Conservation (phyloP, 169 alveolate species). For the Plasmodium sp. region DNA sequence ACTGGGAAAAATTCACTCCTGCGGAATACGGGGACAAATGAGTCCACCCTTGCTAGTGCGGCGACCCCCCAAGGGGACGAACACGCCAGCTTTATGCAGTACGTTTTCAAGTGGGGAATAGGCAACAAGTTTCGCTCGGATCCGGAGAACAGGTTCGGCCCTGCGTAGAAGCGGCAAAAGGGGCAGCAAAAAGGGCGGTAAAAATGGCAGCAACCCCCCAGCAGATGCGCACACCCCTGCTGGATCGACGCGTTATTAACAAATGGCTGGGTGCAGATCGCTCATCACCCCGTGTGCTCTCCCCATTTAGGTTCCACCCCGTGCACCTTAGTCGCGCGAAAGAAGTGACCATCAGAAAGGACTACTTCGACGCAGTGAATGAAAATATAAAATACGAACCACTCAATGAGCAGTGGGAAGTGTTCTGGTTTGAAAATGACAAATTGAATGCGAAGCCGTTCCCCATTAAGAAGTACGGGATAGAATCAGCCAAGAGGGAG, state of each 20-base stretch:
- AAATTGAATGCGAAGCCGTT: constrained; percentile 86
- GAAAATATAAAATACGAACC: constrained; percentile 79
- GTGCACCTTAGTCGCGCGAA: constrained; percentile 78
- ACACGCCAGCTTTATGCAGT: constrained; percentile 72
- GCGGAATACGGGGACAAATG: neutral
- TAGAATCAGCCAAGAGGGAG: constrained; percentile 81
- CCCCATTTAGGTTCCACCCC: constrained; percentile 76
- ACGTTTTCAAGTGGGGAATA: constrained; percentile 86
- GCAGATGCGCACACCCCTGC: neutral
- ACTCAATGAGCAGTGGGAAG: constrained; percentile 87
- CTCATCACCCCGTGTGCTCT: neutral
- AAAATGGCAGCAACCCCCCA: neutral
- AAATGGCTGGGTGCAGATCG: neutral
- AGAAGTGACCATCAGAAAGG: constrained; percentile 77
- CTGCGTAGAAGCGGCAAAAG: neutral
- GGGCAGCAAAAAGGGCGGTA: neutral
- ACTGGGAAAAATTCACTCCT: constrained; percentile 1
- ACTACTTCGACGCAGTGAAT: constrained; percentile 76
- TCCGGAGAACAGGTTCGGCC: constrained; percentile 79
- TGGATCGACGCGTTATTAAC: neutral
- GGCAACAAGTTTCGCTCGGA: constrained; percentile 84
- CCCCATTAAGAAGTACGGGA: constrained; percentile 84
- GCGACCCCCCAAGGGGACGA: neutral
- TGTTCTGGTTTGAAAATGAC: constrained; percentile 83
- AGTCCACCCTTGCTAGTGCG: neutral